Percentiles rank a stretch among this genome's conserved stretches.
Evolutionary conservation across 1,139 yeast species (phyloP).

Genomic region (Cylindricascospora bacillispora): DNA sequence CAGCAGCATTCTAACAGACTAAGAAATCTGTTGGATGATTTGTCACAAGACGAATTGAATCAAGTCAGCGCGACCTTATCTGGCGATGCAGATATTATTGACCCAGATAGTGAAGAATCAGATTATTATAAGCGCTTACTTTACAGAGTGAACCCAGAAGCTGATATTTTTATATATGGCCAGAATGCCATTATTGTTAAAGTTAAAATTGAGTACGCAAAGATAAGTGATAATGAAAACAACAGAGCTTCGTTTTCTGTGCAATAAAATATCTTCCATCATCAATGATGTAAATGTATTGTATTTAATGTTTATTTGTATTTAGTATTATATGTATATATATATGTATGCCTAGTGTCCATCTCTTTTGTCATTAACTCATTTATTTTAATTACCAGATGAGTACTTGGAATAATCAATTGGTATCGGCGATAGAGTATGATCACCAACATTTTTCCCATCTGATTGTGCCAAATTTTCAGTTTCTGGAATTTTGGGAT

Average conservation of each 20-base stretch:
- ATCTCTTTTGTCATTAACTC: too few relatives aligned
- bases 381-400: too few relatives aligned
- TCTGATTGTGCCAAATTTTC: constrained; percentile 15
- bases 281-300: too few relatives aligned
- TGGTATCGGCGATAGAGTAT: constrained; percentile 19
- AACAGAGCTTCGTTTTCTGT: constrained; percentile 37
- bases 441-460: constrained; percentile 6
- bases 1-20: constrained; percentile 25
- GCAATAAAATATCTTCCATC: too few relatives aligned
- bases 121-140: constrained; percentile 45
- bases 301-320: too few relatives aligned
- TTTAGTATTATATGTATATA: too few relatives aligned
- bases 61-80: constrained; percentile 66
- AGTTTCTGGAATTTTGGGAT: constrained; percentile 23
- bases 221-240: constrained; percentile 70
- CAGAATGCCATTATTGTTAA: constrained; percentile 52
- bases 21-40: constrained; percentile 49
- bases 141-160: constrained; percentile 51
- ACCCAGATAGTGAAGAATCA: constrained; percentile 29
- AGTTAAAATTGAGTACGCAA: constrained; percentile 48
- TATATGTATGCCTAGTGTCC: too few relatives aligned
- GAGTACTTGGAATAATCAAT: constrained; percentile 20
- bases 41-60: constrained; percentile 65
- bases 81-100: constrained; percentile 54
- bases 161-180: constrained; percentile 51